Evolutionary conservation across 345 rosid species (phyloP).

Genomic region (Eucalyptus polyanthemos): DNA sequence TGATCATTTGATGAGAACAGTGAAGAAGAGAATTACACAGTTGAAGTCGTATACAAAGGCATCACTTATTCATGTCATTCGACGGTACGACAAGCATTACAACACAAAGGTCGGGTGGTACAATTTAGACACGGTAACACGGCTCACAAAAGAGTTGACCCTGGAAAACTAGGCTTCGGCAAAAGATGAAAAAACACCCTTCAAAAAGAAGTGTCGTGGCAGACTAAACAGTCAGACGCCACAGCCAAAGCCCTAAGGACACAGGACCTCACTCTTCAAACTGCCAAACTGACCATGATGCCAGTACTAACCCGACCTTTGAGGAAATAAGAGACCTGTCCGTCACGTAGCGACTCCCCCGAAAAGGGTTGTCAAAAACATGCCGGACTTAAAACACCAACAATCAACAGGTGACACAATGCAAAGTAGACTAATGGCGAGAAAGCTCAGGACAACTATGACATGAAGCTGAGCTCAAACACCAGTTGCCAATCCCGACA

Average conservation of each 20-base stretch:
- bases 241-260: not conserved
- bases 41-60: not conserved
- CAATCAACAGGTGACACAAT: not conserved
- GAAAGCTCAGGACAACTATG: slow-evolving; percentile 2
- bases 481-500: slow-evolving; percentile 12
- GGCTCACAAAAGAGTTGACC: not conserved
- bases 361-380: slow-evolving; percentile 8
- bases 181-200: not conserved
- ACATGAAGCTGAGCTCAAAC: slow-evolving; percentile 13
- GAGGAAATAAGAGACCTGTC: slow-evolving; percentile 19
- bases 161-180: not conserved
- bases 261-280: not conserved
- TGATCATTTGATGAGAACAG: not conserved
- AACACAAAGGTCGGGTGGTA: not conserved
- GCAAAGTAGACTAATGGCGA: slow-evolving; percentile 1
- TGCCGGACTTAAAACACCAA: not conserved
- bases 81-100: not conserved
- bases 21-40: not conserved
- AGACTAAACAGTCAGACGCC: not conserved
- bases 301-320: not conserved
- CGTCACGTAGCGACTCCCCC: not conserved
- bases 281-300: not conserved
- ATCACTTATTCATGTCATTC: not conserved
- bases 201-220: not conserved
- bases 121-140: not conserved